Conservation (phyloP, 768 basidiomycete genomes). For the Termitomyces sp. region DNA sequence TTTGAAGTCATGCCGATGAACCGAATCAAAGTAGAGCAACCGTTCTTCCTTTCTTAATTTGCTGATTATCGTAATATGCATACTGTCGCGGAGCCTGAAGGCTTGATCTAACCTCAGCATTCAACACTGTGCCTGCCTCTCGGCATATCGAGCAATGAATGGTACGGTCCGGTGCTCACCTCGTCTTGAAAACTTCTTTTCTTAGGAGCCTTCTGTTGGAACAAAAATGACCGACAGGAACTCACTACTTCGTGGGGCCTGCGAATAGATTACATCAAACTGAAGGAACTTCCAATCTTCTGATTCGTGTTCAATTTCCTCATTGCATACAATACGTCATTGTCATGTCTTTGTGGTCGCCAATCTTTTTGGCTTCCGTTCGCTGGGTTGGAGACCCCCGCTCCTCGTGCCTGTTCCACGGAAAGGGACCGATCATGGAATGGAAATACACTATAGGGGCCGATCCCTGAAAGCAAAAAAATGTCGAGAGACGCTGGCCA, state of each 20-base stretch:
- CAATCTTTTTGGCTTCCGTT: neutral
- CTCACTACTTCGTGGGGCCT: neutral
- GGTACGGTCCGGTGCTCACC: neutral
- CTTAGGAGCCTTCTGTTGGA: neutral
- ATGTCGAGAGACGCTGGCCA: neutral
- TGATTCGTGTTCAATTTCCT: neutral
- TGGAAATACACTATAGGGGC: neutral
- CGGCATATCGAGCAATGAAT: neutral
- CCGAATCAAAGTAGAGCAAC: neutral
- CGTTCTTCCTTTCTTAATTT: neutral
- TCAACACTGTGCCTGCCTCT: neutral
- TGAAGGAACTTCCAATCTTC: neutral
- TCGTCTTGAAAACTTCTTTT: neutral
- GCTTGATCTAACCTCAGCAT: neutral
- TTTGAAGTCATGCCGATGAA: neutral
- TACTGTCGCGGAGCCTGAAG: neutral
- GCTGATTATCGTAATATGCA: neutral
- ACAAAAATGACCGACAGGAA: neutral
- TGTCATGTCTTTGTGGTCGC: neutral
- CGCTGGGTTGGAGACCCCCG: neutral
- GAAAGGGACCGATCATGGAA: neutral
- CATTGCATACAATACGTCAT: neutral
- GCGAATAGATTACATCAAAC: neutral
- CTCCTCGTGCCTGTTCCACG: neutral
- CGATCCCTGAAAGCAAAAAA: neutral